Percentiles rank a stretch among this genome's conserved stretches.
Conservation (phyloP, 192 early-diverging fungal genomes). For the Gamsiella multidivaricata region DNA sequence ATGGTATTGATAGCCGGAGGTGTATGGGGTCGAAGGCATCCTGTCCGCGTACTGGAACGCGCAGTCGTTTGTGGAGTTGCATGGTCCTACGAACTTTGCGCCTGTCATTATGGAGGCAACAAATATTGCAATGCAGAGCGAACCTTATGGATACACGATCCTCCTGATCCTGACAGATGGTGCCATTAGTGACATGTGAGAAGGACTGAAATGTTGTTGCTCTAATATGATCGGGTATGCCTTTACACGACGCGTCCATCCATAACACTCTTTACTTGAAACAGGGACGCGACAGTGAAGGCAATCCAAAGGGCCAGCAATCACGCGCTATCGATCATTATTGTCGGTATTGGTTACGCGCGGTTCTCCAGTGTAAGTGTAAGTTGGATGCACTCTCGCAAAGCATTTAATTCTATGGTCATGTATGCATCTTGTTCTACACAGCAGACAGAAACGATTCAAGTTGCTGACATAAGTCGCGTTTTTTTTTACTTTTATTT, state of each 20-base stretch:
- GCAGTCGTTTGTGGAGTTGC: slow-evolving; percentile 51
- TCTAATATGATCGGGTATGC: no score
- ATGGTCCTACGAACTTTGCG: slow-evolving; percentile 68
- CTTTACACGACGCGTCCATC: no score
- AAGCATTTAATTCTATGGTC: no score
- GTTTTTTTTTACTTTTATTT: no score
- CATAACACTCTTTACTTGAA: not conserved
- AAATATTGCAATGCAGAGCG: slow-evolving; percentile 5
- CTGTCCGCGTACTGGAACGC: slow-evolving; percentile 56
- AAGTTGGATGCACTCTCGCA: no score
- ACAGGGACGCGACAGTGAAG: slow-evolving; percentile 55
- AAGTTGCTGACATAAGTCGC: no score
- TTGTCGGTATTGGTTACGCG: slow-evolving; percentile 67
- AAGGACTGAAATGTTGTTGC: not conserved
- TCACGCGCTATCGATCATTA: slow-evolving; percentile 62
- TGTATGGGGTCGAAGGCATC: slow-evolving; percentile 63
- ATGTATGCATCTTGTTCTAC: no score
- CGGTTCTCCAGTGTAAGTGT: slow-evolving; percentile 52
- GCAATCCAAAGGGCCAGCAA: slow-evolving; percentile 57
- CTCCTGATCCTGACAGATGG: slow-evolving; percentile 44
- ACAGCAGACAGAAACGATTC: no score
- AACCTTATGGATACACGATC: slow-evolving; percentile 10
- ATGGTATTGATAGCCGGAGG: slow-evolving; percentile 56
- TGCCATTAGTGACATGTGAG: slow-evolving; percentile 40
- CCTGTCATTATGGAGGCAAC: slow-evolving; percentile 44